Conservation (phyloP, 2,329 filamentous ascomycete species). For the Orbilia blumenaviensis region DNA sequence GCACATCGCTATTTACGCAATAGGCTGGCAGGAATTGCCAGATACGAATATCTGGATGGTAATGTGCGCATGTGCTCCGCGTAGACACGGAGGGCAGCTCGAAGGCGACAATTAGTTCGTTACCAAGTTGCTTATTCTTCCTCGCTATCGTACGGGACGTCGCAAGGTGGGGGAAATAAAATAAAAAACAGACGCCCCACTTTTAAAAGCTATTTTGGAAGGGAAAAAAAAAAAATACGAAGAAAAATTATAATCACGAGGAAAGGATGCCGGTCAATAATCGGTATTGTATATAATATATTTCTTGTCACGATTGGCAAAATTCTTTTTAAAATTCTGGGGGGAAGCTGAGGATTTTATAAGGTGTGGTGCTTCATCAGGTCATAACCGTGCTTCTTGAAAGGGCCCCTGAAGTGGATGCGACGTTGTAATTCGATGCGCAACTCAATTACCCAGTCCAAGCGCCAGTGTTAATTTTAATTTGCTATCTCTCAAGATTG, state of each 20-base stretch:
- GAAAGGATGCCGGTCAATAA: background rate
- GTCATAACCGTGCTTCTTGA: conserved; percentile 7
- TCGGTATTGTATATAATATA: background rate
- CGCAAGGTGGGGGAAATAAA: conserved; percentile 14
- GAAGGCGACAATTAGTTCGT: conserved; percentile 8
- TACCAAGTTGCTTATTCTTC: conserved; percentile 7
- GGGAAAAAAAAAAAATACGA: conserved; percentile 9
- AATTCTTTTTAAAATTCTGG: background rate
- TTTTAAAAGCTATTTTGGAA: no score
- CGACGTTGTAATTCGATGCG: conserved; percentile 21
- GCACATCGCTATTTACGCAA: conserved; percentile 14
- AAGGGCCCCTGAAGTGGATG: conserved; percentile 15
- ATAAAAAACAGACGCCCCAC: conserved; percentile 10
- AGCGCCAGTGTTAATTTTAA: conserved; percentile 21
- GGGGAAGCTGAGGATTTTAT: conserved; percentile 17
- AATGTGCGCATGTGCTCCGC: conserved; percentile 6
- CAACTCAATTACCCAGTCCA: conserved; percentile 24
- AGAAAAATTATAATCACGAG: background rate
- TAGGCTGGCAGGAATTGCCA: conserved; percentile 15
- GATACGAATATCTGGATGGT: conserved; percentile 9
- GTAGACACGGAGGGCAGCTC: conserved; percentile 4
- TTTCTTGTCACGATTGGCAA: background rate
- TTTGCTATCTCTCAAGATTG: conserved; percentile 1
- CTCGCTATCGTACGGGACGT: background rate
- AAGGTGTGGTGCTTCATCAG: background rate